A percentile compares a stretch with the other conserved stretches of the same genome.
Evolutionary conservation across 495 filamentous ascomycete species (phyloP).

Genomic region (Penicillium lividum): DNA sequence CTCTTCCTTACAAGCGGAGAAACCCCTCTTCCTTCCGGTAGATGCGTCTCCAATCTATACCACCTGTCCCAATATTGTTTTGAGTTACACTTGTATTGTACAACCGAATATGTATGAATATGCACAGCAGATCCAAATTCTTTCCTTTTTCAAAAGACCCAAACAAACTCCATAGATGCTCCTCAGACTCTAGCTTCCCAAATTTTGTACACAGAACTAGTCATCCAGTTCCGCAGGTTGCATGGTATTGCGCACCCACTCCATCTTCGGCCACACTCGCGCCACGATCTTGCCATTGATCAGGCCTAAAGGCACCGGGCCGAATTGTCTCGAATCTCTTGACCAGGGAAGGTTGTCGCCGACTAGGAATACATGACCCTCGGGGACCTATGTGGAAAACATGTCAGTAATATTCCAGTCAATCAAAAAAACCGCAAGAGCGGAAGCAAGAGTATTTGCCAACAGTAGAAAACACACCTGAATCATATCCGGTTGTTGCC

Average conservation of each 20-base stretch:
- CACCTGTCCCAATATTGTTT: conserved; percentile 23
- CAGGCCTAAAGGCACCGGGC: conserved; percentile 80
- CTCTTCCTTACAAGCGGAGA: conserved; percentile 56
- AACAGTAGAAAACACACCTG: conserved; percentile 53
- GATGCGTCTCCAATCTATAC: conserved; percentile 20
- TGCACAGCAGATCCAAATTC: conserved; percentile 34
- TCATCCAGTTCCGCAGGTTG: conserved; percentile 37
- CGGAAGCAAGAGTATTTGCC: background rate
- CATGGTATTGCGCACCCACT: conserved; percentile 55
- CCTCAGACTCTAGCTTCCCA: conserved; percentile 1
- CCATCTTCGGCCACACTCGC: conserved; percentile 55
- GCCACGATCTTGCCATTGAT: conserved; percentile 85
- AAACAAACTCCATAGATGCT: conserved; percentile 35
- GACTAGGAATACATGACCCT: conserved; percentile 84
- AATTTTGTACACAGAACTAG: conserved; percentile 2
- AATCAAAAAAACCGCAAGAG: background rate
- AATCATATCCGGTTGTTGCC: conserved; percentile 63
- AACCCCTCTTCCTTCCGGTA: conserved; percentile 49
- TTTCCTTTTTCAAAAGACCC: conserved; percentile 18
- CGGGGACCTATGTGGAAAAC: conserved; percentile 63
- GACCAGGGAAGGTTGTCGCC: conserved; percentile 87
- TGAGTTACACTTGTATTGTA: conserved; percentile 46
- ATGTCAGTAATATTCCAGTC: conserved; percentile 6
- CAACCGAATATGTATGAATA: conserved; percentile 53
- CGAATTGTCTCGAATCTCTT: conserved; percentile 81